Evolutionary conservation across 2,329 filamentous ascomycete genomes (phyloP).

Genomic region (Daldinia sp.): DNA sequence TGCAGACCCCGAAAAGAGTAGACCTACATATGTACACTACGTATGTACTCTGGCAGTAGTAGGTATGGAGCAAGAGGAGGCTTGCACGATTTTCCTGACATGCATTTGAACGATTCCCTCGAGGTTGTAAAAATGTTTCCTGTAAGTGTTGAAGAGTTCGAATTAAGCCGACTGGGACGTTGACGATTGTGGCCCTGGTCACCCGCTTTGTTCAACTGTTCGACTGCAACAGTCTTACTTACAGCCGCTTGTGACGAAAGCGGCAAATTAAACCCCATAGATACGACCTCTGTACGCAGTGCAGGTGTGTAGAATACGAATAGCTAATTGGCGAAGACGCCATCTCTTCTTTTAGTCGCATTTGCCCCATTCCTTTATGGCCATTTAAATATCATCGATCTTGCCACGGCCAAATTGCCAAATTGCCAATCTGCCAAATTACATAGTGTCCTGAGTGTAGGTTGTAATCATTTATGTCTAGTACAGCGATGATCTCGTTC

Average conservation of each 20-base stretch:
- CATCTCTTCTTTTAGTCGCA: slow-evolving; percentile 2
- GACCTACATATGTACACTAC: slow-evolving; percentile 5
- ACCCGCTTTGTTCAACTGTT: slow-evolving; percentile 15
- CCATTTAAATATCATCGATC: slow-evolving; percentile 10
- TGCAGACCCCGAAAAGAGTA: slow-evolving; percentile 16
- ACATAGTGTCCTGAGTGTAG: no score
- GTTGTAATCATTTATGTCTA: slow-evolving; percentile 5
- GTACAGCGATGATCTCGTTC: slow-evolving; percentile 22
- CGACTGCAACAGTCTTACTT: slow-evolving; percentile 19
- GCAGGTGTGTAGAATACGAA: background rate
- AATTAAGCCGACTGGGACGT: slow-evolving; percentile 12
- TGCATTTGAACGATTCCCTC: background rate
- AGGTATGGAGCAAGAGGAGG: background rate
- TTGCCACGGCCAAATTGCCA: slow-evolving; percentile 15
- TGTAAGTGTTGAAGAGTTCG: background rate
- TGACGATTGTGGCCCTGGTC: slow-evolving; percentile 3
- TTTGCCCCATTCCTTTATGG: slow-evolving; percentile 4
- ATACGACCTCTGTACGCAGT: background rate
- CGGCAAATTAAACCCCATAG: slow-evolving; percentile 34
- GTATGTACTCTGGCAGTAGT: background rate
- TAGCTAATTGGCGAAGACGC: background rate
- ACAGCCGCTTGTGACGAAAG: slow-evolving; percentile 43
- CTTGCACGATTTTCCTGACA: slow-evolving; percentile 4
- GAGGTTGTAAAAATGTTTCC: background rate
- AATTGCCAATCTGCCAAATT: no score